These are phyloP conservation scores for Pseudoperonospora humuli DNA, from an alignment of 352 stramenopile genomes.

Conservation along the genomic window DNA sequence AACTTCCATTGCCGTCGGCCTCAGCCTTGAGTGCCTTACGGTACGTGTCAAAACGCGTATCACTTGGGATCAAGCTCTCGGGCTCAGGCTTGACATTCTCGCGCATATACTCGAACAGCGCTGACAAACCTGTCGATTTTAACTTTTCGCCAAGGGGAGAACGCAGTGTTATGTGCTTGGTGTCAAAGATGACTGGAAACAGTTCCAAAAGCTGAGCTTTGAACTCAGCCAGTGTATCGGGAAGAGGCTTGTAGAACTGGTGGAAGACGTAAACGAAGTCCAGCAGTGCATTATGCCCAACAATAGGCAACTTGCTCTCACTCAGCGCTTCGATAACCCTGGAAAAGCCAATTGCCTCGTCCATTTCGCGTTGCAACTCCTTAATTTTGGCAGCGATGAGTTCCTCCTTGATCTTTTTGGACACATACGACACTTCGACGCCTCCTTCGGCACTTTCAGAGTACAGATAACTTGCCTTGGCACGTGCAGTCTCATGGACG, in stretches of 20 bases:
- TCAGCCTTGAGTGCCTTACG: constrained; percentile 46
- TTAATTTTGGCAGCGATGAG: constrained; percentile 41
- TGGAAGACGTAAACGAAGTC: constrained; percentile 83
- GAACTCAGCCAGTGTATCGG: constrained; percentile 57
- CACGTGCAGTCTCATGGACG: constrained; percentile 50
- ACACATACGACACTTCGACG: constrained; percentile 55
- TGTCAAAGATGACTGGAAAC: constrained; percentile 77
- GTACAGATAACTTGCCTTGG: constrained; percentile 57
- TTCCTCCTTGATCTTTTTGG: constrained; percentile 57
- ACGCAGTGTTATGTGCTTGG: constrained; percentile 60
- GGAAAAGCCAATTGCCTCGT: constrained; percentile 69
- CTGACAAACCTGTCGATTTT: constrained; percentile 47
- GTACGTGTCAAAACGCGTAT: constrained; percentile 57
- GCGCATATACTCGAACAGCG: constrained; percentile 75
- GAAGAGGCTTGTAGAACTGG: constrained; percentile 78
- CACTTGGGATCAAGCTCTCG: constrained; percentile 43
- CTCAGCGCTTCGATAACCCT: constrained; percentile 67
- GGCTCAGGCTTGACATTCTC: constrained; percentile 49
- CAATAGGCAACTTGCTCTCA: constrained; percentile 63
- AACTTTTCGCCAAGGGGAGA: constrained; percentile 48
- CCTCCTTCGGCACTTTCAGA: constrained; percentile 34
- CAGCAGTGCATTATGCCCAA: constrained; percentile 78
- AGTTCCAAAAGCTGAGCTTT: constrained; percentile 55
- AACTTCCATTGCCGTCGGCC: constrained; percentile 35
- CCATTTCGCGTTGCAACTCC: constrained; percentile 50